Evolutionary conservation across 345 rosid genomes (phyloP), one percentile per base, ranked within the genome.

Genomic region (Angophora floribunda): DNA sequence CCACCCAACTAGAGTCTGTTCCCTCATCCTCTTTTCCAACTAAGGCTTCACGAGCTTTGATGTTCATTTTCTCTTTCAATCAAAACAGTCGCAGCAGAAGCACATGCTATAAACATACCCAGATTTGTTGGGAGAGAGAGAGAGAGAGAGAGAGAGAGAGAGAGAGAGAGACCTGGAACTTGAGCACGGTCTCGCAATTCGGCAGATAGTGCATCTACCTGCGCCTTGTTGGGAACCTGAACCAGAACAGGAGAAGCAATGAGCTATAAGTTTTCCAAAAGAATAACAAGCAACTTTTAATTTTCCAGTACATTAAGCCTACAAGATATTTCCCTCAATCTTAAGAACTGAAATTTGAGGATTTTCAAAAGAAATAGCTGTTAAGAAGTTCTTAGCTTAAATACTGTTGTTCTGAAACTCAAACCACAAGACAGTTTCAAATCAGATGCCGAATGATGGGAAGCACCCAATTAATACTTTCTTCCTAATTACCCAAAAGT

Each of bases 181-280:
- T 95, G 89, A 86, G 98, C 98, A 90, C 99, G 99, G 85, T 53
- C 91, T 52, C 93, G 91, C 92, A 97, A 93, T 89, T 97, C 99
- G 90, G 94, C 93, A 45, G 99, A 97, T 86, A 98, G 90, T 88
- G 95, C 94, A 94, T 95, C 92, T 70, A 95, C 99, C 90, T 98
- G 98, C 89, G 91, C 98, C 91, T 95, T 97, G 95, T 93, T 98
- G 51, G 90, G 90, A 51, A 88, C 90, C 90, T 88, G 87, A 75
- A 86, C 51, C 67, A 51, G 51, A 88, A 47, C 36, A 41, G 57
- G 67, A 85, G 32, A 24, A 82, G 59, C 8, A 57, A 41, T 1
- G 3, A 41, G 53, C n/a, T 41, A 75, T 75, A 10, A 36, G 49
- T 75, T 75, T 36, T 75, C 13, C 28, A 75, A 75, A 32, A 17